Conservation (phyloP, 2,329 filamentous ascomycete genomes). For the Cladobotryum mycophilum region DNA sequence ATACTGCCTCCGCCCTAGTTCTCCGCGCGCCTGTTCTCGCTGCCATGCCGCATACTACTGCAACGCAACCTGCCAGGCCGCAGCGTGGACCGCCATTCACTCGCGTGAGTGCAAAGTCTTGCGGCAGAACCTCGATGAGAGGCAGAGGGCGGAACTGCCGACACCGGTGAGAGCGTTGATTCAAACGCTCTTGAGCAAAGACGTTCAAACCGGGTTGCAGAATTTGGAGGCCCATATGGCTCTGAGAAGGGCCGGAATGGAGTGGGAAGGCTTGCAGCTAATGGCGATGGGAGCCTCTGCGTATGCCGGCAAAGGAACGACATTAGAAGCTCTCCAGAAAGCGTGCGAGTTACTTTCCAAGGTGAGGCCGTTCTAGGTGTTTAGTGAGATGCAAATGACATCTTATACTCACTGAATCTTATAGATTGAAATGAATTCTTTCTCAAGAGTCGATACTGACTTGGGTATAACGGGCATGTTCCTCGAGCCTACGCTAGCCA, state of each 20-base stretch:
- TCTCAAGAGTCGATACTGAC: conserved; percentile 50
- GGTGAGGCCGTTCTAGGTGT: conserved; percentile 26
- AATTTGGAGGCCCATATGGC: conserved; percentile 42
- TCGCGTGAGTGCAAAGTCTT: conserved; percentile 48
- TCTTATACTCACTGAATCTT: too few relatives aligned
- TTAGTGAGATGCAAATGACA: too few relatives aligned
- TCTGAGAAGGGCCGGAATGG: conserved; percentile 26
- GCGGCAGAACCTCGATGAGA: conserved; percentile 19
- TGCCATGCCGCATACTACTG: conserved; percentile 53
- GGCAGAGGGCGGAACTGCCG: conserved; percentile 33
- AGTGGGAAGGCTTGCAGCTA: conserved; percentile 44
- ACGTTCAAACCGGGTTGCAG: conserved; percentile 28
- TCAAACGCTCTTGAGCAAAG: conserved; percentile 40
- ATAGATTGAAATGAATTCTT: conserved; percentile 57
- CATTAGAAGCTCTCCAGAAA: conserved; percentile 28
- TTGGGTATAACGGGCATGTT: conserved; percentile 48
- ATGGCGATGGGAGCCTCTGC: conserved; percentile 38
- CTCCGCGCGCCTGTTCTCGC: conserved; percentile 40
- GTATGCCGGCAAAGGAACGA: conserved; percentile 36
- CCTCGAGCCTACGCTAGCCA: conserved; percentile 49
- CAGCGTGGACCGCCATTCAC: conserved; percentile 48
- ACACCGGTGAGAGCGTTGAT: conserved; percentile 50
- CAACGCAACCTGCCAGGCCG: conserved; percentile 44
- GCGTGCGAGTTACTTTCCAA: conserved; percentile 48
- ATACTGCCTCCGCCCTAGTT: conserved; percentile 37